Base-by-base conservation (phyloP, 495 filamentous ascomycete genomes). In the Xylaria longipes region DNA sequence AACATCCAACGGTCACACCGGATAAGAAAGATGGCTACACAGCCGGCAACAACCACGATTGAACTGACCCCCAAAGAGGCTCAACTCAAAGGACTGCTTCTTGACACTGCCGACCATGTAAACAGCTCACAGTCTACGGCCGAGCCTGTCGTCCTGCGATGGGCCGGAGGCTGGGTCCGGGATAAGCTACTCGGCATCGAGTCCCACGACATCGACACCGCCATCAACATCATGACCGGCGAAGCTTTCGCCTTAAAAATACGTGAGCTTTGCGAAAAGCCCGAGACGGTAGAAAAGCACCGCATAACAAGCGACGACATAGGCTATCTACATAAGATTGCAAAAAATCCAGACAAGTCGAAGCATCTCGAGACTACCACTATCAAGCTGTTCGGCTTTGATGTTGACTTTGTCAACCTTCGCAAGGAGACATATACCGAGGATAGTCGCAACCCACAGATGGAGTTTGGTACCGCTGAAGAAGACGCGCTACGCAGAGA, bases 131-230 rank as follows among this genome's bases (percentile, higher is more conserved):
- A n/a, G 80, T 84, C 12, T 75, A 77, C 50, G 67, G 75, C 20
- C 75, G 85, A 87, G 62, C 84, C 86, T n/a, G 76, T 89, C 1
- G 83, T 90, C 5, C 84, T 99, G 22, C 92, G 96, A 15, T 98
- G 95, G 82, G 95, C 97, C 15, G 96, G 96, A 50, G 96, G 96
- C n/a, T 99, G 96, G 96, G 97, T 99, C 35, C 90, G 96, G 48
- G 96, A 99, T 85, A 98, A 97, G 85, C 87, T 99, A 11, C 86
- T 99, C 1, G 92, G 91, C 11, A 82, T 91, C 33, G 84, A 82
- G 39, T 96, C 93, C 78, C 88, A 97, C 78, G 96, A 99, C 74
- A 97, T 99, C 72, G 96, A 99, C 77, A 92, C 95, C 46, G 94
- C 92, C 35, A 97, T 99, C 83, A 96, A 95, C 83, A 91, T 87